These are phyloP conservation scores for Hypoxylon sp. DNA, from an alignment of 2,329 filamentous ascomycete species.

Conservation along the genomic window DNA sequence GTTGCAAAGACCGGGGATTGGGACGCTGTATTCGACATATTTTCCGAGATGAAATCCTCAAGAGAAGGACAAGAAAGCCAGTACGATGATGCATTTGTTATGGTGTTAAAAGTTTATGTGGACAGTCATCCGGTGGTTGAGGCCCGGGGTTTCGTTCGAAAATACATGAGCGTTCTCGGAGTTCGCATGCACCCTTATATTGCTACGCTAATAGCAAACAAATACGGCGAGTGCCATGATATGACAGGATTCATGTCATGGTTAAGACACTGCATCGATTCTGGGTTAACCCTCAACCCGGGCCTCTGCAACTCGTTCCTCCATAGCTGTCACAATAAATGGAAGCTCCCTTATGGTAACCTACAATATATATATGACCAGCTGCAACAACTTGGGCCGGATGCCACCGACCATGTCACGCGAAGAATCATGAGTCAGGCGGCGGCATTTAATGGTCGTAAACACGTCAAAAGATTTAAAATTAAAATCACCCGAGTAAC, in stretches of 20 bases:
- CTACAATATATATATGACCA: constrained; percentile 48
- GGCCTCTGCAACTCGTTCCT: constrained; percentile 53
- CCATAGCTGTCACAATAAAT: constrained; percentile 48
- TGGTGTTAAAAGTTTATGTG: constrained; percentile 52
- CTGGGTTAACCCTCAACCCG: constrained; percentile 49
- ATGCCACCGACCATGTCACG: constrained; percentile 50
- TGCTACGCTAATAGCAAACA: constrained; percentile 55
- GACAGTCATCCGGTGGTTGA: constrained; percentile 51
- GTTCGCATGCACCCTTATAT: constrained; percentile 49
- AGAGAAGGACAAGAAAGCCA: constrained; percentile 18
- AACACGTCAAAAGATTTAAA: constrained; percentile 7
- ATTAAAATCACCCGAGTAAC: neutral
- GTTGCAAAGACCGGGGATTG: constrained; percentile 54
- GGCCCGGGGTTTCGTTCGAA: constrained; percentile 51
- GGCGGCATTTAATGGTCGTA: constrained; percentile 31
- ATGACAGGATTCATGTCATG: constrained; percentile 51
- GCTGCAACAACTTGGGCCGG: constrained; percentile 46
- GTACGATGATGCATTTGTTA: constrained; percentile 49
- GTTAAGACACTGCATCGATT: constrained; percentile 50
- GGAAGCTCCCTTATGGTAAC: constrained; percentile 50
- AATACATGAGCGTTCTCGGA: constrained; percentile 48
- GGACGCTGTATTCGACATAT: constrained; percentile 49
- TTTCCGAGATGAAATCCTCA: constrained; percentile 41
- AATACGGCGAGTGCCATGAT: constrained; percentile 53
- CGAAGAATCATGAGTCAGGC: constrained; percentile 51